Percentiles rank a stretch among this genome's conserved stretches.
Evolutionary conservation across 495 filamentous ascomycete species (phyloP).

Genomic region (Aspergillus incahuasiensis): DNA sequence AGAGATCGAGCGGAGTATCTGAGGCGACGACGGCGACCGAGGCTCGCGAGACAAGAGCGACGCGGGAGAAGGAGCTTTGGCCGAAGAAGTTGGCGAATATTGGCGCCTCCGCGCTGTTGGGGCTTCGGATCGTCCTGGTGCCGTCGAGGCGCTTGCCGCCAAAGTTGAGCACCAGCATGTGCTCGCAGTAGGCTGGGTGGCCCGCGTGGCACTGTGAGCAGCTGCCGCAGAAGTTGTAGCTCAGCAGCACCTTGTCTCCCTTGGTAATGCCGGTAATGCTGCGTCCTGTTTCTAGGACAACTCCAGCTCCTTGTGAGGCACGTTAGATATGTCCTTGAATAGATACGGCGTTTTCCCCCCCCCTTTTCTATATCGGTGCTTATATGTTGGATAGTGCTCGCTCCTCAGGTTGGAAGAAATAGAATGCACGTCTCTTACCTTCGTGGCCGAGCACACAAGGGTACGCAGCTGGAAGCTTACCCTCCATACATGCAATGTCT

Average conservation of each 20-base stretch:
- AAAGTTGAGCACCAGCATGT: conserved; percentile 32
- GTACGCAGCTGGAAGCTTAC: conserved; percentile 13
- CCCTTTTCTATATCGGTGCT: too few relatives aligned
- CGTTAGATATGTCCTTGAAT: too few relatives aligned
- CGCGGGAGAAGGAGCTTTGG: conserved; percentile 34
- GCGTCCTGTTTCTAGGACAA: conserved; percentile 34
- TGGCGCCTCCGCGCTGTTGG: too few relatives aligned
- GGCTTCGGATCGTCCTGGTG: too few relatives aligned
- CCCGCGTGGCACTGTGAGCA: conserved; percentile 25
- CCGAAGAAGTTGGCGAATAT: too few relatives aligned
- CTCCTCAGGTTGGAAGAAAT: too few relatives aligned
- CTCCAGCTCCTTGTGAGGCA: conserved; percentile 31
- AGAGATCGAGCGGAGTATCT: conserved; percentile 28
- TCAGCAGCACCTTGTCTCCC: conserved; percentile 45
- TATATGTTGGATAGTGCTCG: too few relatives aligned
- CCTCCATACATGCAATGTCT: conserved; percentile 22
- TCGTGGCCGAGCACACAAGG: conserved; percentile 27
- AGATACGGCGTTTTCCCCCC: too few relatives aligned
- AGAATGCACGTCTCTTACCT: too few relatives aligned
- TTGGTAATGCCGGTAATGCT: conserved; percentile 30
- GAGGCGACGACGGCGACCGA: conserved; percentile 23
- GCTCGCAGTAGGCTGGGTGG: conserved; percentile 26
- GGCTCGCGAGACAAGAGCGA: conserved; percentile 23
- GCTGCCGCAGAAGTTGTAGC: conserved; percentile 34
- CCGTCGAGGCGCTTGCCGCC: too few relatives aligned